Evolutionary conservation across 352 stramenopile species (phyloP).

Genomic region (Phytophthora macrochlamydospora): DNA sequence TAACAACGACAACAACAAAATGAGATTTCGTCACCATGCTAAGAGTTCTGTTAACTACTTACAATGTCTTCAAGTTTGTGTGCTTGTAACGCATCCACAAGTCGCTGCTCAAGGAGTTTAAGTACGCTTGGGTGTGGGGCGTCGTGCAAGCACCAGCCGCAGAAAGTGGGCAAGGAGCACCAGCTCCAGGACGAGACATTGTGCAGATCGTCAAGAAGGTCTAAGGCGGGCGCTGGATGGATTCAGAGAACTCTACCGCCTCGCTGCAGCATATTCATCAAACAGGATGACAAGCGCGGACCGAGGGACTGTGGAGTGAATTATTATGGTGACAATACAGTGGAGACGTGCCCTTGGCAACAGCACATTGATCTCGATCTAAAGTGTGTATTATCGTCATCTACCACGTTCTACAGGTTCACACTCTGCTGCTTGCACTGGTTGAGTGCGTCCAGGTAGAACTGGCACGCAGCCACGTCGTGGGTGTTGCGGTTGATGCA

Average conservation of each 20-base stretch:
- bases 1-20: background rate
- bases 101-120: slow-evolving; percentile 88
- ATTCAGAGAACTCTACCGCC: background rate
- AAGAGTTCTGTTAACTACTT: slow-evolving; percentile 4
- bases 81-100: slow-evolving; percentile 91
- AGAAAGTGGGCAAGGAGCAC: slow-evolving; percentile 99
- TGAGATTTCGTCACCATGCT: background rate
- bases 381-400: background rate
- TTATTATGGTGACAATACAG: slow-evolving; percentile 22
- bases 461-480: slow-evolving; percentile 84
- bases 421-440: slow-evolving; percentile 81
- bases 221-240: slow-evolving; percentile 37
- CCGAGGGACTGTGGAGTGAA: slow-evolving; percentile 13
- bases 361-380: too few species aligned
- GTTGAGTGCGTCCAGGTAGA: slow-evolving; percentile 85
- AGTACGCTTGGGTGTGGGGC: slow-evolving; percentile 98
- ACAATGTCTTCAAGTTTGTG: slow-evolving; percentile 41
- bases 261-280: background rate
- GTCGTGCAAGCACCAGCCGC: slow-evolving; percentile 98
- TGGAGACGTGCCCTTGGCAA: background rate
- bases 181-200: slow-evolving; percentile 98
- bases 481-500: slow-evolving; percentile 79
- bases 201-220: slow-evolving; percentile 98
- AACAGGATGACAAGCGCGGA: slow-evolving; percentile 3
- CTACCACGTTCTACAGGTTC: slow-evolving; percentile 41